Base-by-base conservation (phyloP, 2,329 filamentous ascomycete genomes). In the Aspergillus fischeri region DNA sequence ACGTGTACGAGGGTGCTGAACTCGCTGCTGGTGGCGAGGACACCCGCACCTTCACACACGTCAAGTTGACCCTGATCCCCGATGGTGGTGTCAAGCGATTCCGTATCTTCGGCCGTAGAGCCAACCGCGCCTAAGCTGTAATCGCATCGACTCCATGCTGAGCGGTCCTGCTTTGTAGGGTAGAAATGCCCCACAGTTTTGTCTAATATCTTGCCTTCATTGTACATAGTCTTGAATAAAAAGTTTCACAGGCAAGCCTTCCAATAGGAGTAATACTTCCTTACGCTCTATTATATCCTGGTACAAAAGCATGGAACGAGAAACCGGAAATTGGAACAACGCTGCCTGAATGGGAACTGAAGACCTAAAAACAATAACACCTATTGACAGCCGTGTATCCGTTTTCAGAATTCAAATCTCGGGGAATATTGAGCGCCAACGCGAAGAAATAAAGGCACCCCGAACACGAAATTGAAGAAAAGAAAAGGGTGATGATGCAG, bases 31-130 rank as follows among this genome's bases (percentile, higher is more conserved):
- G 82, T 90, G 60, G 83, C 86, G 67, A 85, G 81, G 64, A 77
- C 92, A 84, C 85, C 41, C 81, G 79, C 70, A 77, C 80, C 2
- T 89, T 91, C 68, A 91, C 89, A 11, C 92, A 94, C 76, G 86
- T 92, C 24, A 97, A 96, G 82, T 80, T 97, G 71, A 89, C 91
- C 35, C 94, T 97, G 71, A 91, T 96, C 65, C 93, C 93, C 0
- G 92, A 97, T 74, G 92, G 93, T 35, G 92, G 93, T 25, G 89
- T 97, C 2, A 96, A 96, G 84, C 81, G 92, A 62, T 83, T 97
- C 63, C 84, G 91, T 49, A 85, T 93, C 1, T 86, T 90, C 73
- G 90, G 88, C 2, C 86, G 82, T 68, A 80, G 86, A 51, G 58
- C 41, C 53, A 17, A 38, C 32, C 32, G 14, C 14, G 14, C 32